phyloP scores from a whole-genome alignment of 345 rosid species.

The Pugionium cornutum region DNA sequence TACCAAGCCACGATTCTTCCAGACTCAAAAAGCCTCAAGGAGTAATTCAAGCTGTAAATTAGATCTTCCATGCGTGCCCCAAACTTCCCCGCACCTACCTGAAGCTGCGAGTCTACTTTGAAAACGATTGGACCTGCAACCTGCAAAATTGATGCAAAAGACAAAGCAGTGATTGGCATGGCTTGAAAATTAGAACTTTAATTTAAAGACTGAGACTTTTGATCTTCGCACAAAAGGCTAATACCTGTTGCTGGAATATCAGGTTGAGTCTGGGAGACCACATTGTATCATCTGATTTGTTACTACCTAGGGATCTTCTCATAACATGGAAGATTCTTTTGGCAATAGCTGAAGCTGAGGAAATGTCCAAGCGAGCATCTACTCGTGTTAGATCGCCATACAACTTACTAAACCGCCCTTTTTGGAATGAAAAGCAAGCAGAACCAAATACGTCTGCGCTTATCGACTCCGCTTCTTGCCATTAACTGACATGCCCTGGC shows the following conservation, averaged over 20 bases:
- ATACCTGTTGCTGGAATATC: conserved; percentile 87
- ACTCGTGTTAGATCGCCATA: conserved; percentile 73
- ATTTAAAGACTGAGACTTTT: not conserved
- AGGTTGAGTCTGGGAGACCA: conserved; percentile 70
- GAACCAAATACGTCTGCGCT: conserved; percentile 72
- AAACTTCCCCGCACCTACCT: conserved; percentile 44
- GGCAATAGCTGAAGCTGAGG: conserved; percentile 63
- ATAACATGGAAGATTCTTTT: conserved; percentile 48
- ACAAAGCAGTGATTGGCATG: not conserved
- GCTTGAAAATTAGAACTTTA: not conserved
- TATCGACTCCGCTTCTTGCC: conserved; percentile 52
- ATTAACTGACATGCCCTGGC: conserved; percentile 40
- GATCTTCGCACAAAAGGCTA: not conserved
- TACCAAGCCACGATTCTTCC: conserved; percentile 91
- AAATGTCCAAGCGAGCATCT: conserved; percentile 74
- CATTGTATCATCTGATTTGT: conserved; percentile 39
- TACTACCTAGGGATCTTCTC: conserved; percentile 42
- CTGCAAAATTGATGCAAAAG: conserved; percentile 39
- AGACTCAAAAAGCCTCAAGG: conserved; percentile 62
- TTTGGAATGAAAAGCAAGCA: conserved; percentile 69
- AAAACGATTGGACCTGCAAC: conserved; percentile 71
- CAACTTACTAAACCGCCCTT: conserved; percentile 61
- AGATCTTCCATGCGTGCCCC: conserved; percentile 61
- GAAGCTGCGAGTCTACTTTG: conserved; percentile 63
- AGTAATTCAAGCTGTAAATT: conserved; percentile 66